A percentile compares a stretch with the other conserved stretches of the same genome.
These are phyloP conservation scores for Plasmodium gonderi DNA, from an alignment of 169 alveolate species.

Conservation along the genomic window DNA sequence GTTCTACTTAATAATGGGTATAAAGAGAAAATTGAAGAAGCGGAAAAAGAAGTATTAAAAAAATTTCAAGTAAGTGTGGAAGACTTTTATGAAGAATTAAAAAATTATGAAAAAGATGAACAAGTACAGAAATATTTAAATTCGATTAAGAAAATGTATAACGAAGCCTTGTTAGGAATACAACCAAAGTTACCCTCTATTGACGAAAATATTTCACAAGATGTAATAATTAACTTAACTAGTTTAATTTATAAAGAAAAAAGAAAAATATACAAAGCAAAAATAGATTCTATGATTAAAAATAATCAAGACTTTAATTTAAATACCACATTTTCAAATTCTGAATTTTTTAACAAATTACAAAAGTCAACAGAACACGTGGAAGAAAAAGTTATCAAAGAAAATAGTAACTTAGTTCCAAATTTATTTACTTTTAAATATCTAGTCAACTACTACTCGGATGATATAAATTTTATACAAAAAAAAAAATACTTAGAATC, in stretches of 20 bases:
- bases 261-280: slow-evolving; percentile 53
- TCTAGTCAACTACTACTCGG: slow-evolving; percentile 49
- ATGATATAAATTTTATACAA: slow-evolving; percentile 47
- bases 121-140: slow-evolving; percentile 43
- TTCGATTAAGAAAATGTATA: slow-evolving; percentile 61
- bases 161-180: slow-evolving; percentile 52
- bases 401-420: slow-evolving; percentile 23
- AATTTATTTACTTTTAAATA: slow-evolving; percentile 60
- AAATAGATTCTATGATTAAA: slow-evolving; percentile 57
- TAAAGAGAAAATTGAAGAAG: slow-evolving; percentile 63
- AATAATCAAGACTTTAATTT: slow-evolving; percentile 13
- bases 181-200: slow-evolving; percentile 66
- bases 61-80: slow-evolving; percentile 55
- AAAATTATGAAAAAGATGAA: slow-evolving; percentile 54
- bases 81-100: slow-evolving; percentile 61
- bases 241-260: slow-evolving; percentile 63
- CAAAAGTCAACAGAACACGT: slow-evolving; percentile 68
- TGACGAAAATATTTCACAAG: slow-evolving; percentile 34
- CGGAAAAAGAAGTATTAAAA: slow-evolving; percentile 48
- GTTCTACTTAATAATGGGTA: slow-evolving; percentile 51
- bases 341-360: slow-evolving; percentile 38
- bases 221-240: slow-evolving; percentile 32
- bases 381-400: slow-evolving; percentile 68
- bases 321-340: slow-evolving; percentile 18
- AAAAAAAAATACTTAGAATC: slow-evolving; percentile 70